Conservation (phyloP, 2,329 filamentous ascomycete species). For the Tolypocladium paradoxum region DNA sequence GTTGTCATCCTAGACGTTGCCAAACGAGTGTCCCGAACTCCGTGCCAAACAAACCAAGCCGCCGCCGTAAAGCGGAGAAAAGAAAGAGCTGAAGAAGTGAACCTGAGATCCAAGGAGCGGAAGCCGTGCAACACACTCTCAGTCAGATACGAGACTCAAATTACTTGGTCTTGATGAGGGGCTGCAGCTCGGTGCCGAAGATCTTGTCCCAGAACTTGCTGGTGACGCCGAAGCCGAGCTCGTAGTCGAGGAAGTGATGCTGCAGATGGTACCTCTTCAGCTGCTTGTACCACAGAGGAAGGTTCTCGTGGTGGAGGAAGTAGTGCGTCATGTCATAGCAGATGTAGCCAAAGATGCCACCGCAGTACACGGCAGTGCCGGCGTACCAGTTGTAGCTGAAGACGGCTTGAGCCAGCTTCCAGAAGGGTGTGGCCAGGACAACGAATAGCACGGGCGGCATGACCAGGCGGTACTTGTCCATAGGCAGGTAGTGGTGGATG, state of each 20-base stretch:
- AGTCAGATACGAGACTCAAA: background rate
- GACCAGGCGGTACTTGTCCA: slow-evolving; percentile 94
- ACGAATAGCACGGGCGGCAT: slow-evolving; percentile 91
- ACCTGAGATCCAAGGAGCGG: background rate
- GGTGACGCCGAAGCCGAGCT: slow-evolving; percentile 94
- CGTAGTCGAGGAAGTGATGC: slow-evolving; percentile 96
- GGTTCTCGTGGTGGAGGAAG: slow-evolving; percentile 91
- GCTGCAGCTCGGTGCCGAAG: slow-evolving; percentile 73
- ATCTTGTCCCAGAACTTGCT: slow-evolving; percentile 91
- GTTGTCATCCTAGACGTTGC: background rate
- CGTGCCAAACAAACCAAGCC: slow-evolving; percentile 3
- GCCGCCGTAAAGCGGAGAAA: slow-evolving; percentile 6
- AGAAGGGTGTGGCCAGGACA: slow-evolving; percentile 78
- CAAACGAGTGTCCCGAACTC: slow-evolving; percentile 3
- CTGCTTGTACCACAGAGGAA: slow-evolving; percentile 79
- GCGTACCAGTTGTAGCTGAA: slow-evolving; percentile 81
- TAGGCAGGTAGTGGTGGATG: slow-evolving; percentile 97
- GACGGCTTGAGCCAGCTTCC: slow-evolving; percentile 73
- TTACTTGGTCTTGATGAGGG: slow-evolving; percentile 23
- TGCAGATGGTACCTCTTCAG: slow-evolving; percentile 97
- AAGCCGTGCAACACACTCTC: background rate
- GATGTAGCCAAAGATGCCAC: slow-evolving; percentile 89
- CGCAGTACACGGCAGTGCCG: slow-evolving; percentile 69
- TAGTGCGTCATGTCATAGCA: slow-evolving; percentile 98
- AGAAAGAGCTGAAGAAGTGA: background rate